Evolutionary conservation across 2,329 filamentous ascomycete species (phyloP), one percentile per base, ranked within the genome.

Genomic region (Chaetothyriales sp.): DNA sequence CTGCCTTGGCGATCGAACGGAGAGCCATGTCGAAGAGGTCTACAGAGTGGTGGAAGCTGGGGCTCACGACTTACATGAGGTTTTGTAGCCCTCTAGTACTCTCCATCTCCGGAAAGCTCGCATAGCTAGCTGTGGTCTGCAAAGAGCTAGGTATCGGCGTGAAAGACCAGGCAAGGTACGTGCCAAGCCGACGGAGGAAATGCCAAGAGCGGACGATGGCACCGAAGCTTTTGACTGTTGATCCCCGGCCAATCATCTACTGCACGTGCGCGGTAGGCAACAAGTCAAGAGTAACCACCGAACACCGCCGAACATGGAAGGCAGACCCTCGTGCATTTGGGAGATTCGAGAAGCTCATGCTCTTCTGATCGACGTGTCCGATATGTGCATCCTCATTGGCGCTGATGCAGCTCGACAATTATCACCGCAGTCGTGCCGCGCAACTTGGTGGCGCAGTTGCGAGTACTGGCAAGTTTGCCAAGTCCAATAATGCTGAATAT

Each of bases 1-100:
- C 44, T 42, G 47, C 49, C 47, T 53, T 53, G 18, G 19, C 26
- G 20, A 47, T 18, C 18, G 45, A 26, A 47, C 45, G 45, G 5
- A 47, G 26, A 47, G 45, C 45, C 45, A 47, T 47, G 45, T 18
- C 18, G 22, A 47, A n/a, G 12, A 45, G 63, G 64, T 20, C 71
- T 71, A 0, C 71, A 64, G 64, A 71, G 71, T 10, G 70, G 71
- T 10, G 70, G 69, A 12, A 15, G 10, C 32, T 12, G 9, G 5
- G 15, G 10, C 15, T 10, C 32, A 12, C 12, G 32, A 39, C 2
- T 12, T 39, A 15, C 32, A 39, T 39, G 32, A 15, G 32, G 32
- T 39, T 39, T 39, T 39, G 12, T 39, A 39, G 32, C 12, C 32
- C 10, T 32, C 28, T 10, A 32, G 12, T 32, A 32, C 28, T 32